Evolutionary conservation across 1,284 basidiomycete genomes (phyloP).

Genomic region (Somion occarium): DNA sequence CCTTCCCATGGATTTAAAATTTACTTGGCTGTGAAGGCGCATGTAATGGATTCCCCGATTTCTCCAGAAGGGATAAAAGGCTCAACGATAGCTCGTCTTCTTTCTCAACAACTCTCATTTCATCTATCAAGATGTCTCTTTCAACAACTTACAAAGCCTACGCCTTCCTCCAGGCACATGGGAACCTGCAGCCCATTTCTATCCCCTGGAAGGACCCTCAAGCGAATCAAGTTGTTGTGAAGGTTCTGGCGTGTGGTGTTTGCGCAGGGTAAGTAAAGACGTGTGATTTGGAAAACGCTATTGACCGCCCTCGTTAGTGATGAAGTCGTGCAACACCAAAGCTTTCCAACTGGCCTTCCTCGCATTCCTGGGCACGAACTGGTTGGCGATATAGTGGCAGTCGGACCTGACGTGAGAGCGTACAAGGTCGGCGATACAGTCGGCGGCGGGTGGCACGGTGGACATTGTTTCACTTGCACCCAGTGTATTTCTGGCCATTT

Average conservation of each 20-base stretch:
- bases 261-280: constrained; percentile 22
- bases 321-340: constrained; percentile 15
- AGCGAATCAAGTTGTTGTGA: constrained; percentile 28
- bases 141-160: constrained; percentile 31
- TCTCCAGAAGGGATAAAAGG: too few relatives aligned
- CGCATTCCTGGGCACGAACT: constrained; percentile 25
- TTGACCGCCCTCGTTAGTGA: too few relatives aligned
- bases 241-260: constrained; percentile 24
- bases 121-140: constrained; percentile 11
- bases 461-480: constrained; percentile 21
- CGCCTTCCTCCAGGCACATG: constrained; percentile 4
- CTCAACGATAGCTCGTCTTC: too few relatives aligned
- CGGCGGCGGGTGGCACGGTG: constrained; percentile 25
- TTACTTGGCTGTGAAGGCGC: too few relatives aligned
- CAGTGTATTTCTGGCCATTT: constrained; percentile 20
- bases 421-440: constrained; percentile 25
- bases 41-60: too few relatives aligned
- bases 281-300: too few relatives aligned
- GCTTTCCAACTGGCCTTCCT: constrained; percentile 14
- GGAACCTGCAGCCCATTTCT: not conserved
- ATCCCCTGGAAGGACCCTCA: constrained; percentile 28
- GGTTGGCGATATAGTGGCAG: constrained; percentile 23
- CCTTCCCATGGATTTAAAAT: too few relatives aligned
- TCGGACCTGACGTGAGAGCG: constrained; percentile 13
- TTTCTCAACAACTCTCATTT: too few relatives aligned